Conservation (phyloP, 2,329 filamentous ascomycete genomes). For the Ambrosiella xylebori region DNA sequence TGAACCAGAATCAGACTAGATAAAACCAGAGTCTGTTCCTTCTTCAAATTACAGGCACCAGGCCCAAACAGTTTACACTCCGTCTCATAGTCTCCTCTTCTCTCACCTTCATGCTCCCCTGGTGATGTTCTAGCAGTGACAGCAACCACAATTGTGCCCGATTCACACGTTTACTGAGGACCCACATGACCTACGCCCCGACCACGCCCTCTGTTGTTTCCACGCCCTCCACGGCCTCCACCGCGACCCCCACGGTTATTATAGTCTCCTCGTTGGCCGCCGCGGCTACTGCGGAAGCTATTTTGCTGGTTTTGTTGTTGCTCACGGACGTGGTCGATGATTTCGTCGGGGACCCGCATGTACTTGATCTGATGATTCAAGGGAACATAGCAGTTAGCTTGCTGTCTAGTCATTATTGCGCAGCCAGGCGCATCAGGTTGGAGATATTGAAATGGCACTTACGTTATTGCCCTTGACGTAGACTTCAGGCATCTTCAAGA, state of each 20-base stretch:
- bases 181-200: conserved; percentile 16
- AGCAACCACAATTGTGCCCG: no score
- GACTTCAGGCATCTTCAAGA: conserved; percentile 78
- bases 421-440: neutral
- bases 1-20: neutral
- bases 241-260: conserved; percentile 38
- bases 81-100: neutral
- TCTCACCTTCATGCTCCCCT: neutral
- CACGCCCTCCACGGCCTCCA: conserved; percentile 35
- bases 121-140: no score
- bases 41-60: neutral
- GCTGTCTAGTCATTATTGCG: neutral
- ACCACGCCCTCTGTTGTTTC: conserved; percentile 22
- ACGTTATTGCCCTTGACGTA: conserved; percentile 98
- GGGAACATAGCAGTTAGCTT: neutral
- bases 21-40: neutral
- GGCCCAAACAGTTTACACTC: neutral
- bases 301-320: conserved; percentile 59
- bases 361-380: conserved; percentile 72
- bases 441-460: conserved; percentile 21
- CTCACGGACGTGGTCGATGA: conserved; percentile 86
- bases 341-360: conserved; percentile 86
- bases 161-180: neutral
- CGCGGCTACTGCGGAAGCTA: conserved; percentile 47
- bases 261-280: conserved; percentile 38